A percentile compares a stretch with the other conserved stretches of the same genome.
Evolutionary conservation across 148 eudicot species (phyloP).

Genomic region (Silene latifolia): DNA sequence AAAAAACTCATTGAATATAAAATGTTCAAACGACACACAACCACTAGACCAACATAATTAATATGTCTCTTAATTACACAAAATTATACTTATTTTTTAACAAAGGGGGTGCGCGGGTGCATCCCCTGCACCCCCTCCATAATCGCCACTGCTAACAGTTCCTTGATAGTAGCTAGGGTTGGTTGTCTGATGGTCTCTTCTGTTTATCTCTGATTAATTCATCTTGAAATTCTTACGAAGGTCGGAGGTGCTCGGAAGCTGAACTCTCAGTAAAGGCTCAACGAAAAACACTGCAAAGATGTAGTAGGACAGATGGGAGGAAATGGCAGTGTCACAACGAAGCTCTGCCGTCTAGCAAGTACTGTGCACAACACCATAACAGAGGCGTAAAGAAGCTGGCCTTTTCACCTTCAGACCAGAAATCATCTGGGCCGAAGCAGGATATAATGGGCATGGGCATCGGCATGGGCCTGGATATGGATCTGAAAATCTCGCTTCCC

Average conservation of each 20-base stretch:
- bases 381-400: constrained; percentile 39
- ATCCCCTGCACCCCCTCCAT: no score
- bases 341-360: constrained; percentile 39
- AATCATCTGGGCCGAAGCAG: not conserved
- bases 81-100: no score
- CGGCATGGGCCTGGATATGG: constrained; percentile 8
- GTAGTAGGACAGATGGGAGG: constrained; percentile 61
- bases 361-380: constrained; percentile 46
- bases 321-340: constrained; percentile 47
- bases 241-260: constrained; percentile 5
- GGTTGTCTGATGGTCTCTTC: not conserved
- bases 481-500: constrained; percentile 16
- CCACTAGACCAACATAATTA: no score
- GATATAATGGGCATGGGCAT: not conserved
- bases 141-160: no score
- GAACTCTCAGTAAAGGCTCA: not conserved
- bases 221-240: not conserved
- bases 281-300: constrained; percentile 31
- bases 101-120: no score
- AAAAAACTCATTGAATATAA: no score
- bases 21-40: no score
- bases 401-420: constrained; percentile 5
- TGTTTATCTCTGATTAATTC: no score
- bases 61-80: no score
- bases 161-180: no score